Evolutionary conservation across 305 asterid genomes (phyloP), one percentile per base, ranked within the genome.

Genomic region (Caryopteris hybrid): DNA sequence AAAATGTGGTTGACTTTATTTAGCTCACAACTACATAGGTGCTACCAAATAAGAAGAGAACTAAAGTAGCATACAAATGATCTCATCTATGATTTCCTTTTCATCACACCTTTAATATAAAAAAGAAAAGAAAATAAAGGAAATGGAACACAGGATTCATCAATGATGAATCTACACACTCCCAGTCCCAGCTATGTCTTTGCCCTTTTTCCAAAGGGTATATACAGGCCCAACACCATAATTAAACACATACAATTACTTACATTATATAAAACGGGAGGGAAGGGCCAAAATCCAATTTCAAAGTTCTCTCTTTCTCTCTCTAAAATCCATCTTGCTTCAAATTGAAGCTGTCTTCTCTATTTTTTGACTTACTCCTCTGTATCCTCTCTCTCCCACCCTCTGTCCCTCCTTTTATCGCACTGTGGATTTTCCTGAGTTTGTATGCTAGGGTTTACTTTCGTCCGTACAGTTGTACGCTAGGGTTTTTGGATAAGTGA

Each of bases 301-400:
- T 75, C 78, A 69, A 78, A 75, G 79, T 50, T 48, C 57, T 73
- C 66, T 42, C 73, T 69, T 29, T 50, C 70, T 62, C 74, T 62
- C 77, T 68, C 64, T 38, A 64, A 50, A 59, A 33, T 9, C 64
- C 61, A 66, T 77, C 88, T 34, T 88, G 97, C 97, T 87, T 89
- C 75, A 84, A 83, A 59, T 83, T 83, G 75, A 87, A 89, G 97
- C 97, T 83, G 91, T 87, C 86, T 75, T 76, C 69, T 74, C 53
- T n/a, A 47, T 57, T 59, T 73, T 59, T 70, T 72, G 39, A 14
- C 50, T 74, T 38, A 43, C 61, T 52, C 58, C 66, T 62, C 8
- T 46, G 52, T 62, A 23, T 53, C 66, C 36, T 31, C 29, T 20
- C 31, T 46, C 51, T 58, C 27, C n/a, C 59, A 13, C 45, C 36